Percentiles rank a stretch among this genome's conserved stretches.
phyloP scores from a whole-genome alignment of 192 early-diverging fungal genomes.

The Coemansia sp. region DNA sequence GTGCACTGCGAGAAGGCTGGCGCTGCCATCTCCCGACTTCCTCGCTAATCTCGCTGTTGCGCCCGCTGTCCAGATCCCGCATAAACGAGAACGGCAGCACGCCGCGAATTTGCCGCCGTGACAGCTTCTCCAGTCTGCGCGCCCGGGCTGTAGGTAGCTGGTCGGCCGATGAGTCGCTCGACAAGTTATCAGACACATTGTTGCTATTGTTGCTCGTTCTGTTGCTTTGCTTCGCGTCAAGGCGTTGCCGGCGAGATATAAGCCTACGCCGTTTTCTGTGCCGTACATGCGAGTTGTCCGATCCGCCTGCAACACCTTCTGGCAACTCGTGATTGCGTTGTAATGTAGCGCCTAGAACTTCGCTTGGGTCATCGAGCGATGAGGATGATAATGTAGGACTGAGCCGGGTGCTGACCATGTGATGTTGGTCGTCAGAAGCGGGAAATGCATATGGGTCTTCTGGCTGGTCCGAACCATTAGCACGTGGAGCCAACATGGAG shows the following conservation, averaged over 20 bases:
- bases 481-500: conserved; percentile 6
- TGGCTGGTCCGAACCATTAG: neutral
- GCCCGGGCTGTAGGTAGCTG: conserved; percentile 25
- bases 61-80: conserved; percentile 27
- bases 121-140: conserved; percentile 17
- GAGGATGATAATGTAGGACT: neutral
- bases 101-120: conserved; percentile 43
- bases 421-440: neutral
- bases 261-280: conserved; percentile 2
- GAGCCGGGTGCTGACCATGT: neutral
- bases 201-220: neutral
- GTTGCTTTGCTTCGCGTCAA: neutral
- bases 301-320: neutral
- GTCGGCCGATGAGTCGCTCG: conserved; percentile 1
- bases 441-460: conserved; percentile 9
- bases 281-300: neutral
- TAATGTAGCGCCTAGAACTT: neutral
- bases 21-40: conserved; percentile 14
- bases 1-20: neutral
- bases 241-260: neutral
- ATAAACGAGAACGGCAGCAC: conserved; percentile 53
- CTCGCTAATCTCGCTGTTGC: conserved; percentile 17
- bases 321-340: neutral
- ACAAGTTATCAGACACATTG: too few species aligned
- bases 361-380: conserved; percentile 2